These are phyloP conservation scores for Exophiala calicioides DNA, from an alignment of 2,329 filamentous ascomycete genomes.

Conservation along the genomic window DNA sequence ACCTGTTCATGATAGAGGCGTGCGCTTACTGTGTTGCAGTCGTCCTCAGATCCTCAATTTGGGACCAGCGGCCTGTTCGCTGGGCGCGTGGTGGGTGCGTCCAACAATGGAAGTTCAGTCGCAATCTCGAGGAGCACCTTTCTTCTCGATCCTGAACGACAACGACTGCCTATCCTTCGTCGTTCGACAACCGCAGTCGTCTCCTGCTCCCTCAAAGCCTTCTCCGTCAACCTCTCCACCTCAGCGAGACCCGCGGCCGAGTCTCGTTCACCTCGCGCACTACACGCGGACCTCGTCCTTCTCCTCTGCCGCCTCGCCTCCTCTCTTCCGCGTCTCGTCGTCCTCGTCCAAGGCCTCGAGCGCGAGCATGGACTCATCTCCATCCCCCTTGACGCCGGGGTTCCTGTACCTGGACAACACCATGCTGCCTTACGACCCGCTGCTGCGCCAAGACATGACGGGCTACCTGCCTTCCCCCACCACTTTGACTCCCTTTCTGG, in stretches of 20 bases:
- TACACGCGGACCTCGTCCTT: conserved; percentile 29
- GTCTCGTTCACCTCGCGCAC: conserved; percentile 24
- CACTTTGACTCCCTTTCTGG: conserved; percentile 32
- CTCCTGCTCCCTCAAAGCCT: conserved; percentile 17
- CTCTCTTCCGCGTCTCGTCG: conserved; percentile 27
- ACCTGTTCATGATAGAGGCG: no score
- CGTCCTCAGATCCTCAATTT: conserved; percentile 19
- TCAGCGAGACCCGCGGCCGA: conserved; percentile 23
- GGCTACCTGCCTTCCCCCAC: conserved; percentile 30
- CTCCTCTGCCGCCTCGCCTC: conserved; percentile 29
- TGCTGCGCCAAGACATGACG: conserved; percentile 28
- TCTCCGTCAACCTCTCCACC: conserved; percentile 22
- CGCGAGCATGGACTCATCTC: conserved; percentile 34
- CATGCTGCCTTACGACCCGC: conserved; percentile 28
- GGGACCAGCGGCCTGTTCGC: conserved; percentile 29
- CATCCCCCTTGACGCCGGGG: conserved; percentile 31
- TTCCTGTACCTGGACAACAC: conserved; percentile 29
- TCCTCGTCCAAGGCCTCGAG: conserved; percentile 27
- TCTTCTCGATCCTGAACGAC: conserved; percentile 49
- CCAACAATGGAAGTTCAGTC: conserved; percentile 34
- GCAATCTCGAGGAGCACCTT: conserved; percentile 30
- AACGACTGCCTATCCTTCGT: conserved; percentile 50
- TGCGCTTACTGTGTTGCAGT: no score
- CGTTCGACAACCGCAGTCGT: conserved; percentile 37
- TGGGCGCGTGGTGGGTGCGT: conserved; percentile 27